Conservation (phyloP, 441 rosid species). For the Erodium texanum region DNA sequence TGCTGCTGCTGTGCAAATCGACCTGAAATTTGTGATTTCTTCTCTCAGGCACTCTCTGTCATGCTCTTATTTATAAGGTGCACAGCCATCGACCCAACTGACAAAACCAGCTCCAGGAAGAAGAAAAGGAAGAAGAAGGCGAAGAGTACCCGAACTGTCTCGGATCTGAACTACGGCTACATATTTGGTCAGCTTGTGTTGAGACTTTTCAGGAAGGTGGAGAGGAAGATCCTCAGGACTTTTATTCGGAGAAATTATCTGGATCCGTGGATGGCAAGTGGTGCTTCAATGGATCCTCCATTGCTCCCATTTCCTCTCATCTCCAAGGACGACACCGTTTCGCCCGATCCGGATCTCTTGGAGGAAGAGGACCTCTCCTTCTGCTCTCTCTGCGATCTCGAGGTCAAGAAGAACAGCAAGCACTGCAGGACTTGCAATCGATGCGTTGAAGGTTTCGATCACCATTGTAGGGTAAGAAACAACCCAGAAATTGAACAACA, state of each 20-base stretch:
- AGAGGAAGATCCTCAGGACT: slow-evolving; percentile 70
- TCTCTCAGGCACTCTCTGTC: slow-evolving; percentile 57
- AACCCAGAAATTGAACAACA: neutral
- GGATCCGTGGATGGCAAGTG: slow-evolving; percentile 59
- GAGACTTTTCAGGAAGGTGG: slow-evolving; percentile 69
- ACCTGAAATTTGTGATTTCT: neutral
- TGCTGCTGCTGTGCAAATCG: neutral
- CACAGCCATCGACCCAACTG: slow-evolving; percentile 77
- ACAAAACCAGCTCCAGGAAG: slow-evolving; percentile 61
- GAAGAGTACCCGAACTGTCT: neutral
- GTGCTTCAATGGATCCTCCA: slow-evolving; percentile 51
- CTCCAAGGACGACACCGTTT: slow-evolving; percentile 55
- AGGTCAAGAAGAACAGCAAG: slow-evolving; percentile 94
- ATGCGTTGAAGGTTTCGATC: slow-evolving; percentile 97
- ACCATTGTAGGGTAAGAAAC: slow-evolving; percentile 78
- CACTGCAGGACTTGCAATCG: slow-evolving; percentile 92
- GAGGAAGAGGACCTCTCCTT: slow-evolving; percentile 74
- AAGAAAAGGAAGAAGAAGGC: slow-evolving; percentile 29
- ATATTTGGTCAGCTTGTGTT: slow-evolving; percentile 58
- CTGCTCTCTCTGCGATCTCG: slow-evolving; percentile 76
- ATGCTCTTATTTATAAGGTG: slow-evolving; percentile 68
- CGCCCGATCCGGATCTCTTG: slow-evolving; percentile 37
- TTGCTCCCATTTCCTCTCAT: slow-evolving; percentile 77
- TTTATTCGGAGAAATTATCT: slow-evolving; percentile 72
- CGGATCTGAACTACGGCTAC: slow-evolving; percentile 59